These are phyloP conservation scores for Straminergon stramineum DNA, from an alignment of 225 moss, liverwort and hornwort genomes.

Conservation along the genomic window DNA sequence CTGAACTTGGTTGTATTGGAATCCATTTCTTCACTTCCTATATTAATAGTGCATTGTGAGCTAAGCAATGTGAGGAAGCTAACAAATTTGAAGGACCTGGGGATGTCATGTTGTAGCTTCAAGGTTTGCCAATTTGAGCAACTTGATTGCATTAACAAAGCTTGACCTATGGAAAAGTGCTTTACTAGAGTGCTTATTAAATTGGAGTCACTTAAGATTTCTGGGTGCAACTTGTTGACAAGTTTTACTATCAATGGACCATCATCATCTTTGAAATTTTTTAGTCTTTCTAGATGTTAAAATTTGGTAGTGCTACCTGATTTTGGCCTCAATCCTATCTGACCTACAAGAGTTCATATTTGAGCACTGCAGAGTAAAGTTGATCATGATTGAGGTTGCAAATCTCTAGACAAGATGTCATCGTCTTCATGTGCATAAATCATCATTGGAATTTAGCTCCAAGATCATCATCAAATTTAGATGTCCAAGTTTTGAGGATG, in stretches of 20 bases:
- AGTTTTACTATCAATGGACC: rapidly evolving
- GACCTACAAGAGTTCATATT: rapidly evolving
- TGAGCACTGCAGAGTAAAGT: neutral
- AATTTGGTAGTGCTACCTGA: neutral
- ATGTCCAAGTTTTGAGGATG: neutral
- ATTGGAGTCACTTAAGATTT: neutral
- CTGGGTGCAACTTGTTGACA: neutral
- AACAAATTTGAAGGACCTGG: neutral
- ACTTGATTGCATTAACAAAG: neutral
- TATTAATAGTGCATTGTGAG: neutral
- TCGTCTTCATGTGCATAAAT: no score
- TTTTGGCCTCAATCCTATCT: neutral
- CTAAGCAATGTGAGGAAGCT: neutral
- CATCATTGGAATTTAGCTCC: neutral
- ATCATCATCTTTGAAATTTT: neutral
- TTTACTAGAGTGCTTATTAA: neutral
- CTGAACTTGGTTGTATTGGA: neutral
- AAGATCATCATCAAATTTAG: neutral
- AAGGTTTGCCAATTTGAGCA: rapidly evolving
- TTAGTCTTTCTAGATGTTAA: no score
- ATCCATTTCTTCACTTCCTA: neutral
- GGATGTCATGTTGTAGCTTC: neutral
- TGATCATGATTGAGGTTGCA: neutral
- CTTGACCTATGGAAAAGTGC: neutral
- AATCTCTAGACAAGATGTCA: neutral